Base-by-base conservation (phyloP, 805 yeast genomes). In the Ogataea neopini region DNA sequence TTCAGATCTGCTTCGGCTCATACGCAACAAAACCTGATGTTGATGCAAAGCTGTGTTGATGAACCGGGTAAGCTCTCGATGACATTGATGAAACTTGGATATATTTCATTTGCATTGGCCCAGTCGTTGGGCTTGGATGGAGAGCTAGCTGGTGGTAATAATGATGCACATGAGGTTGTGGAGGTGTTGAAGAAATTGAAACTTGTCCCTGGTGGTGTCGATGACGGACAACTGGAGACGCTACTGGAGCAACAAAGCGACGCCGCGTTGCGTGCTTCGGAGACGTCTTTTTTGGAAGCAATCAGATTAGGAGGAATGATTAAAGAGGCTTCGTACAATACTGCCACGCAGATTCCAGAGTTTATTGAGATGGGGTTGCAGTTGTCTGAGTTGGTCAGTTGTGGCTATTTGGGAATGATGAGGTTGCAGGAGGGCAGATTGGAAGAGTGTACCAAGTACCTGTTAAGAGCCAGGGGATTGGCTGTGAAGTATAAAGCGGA, bases 11-110 rank as follows among this genome's bases (percentile, higher is more conserved):
- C 65, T 2, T 30, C 47, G 7, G 23, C 41, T 15, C 48, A 49
- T 28, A 29, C 50, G 28, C 46, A 44, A 15, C 44, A 52, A 23
- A 52, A 49, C 20, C 22, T 53, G 37, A 23, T 44, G 14, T 40
- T 53, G 40, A 51, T 53, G 54, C 54, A 48, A 32, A 49, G 54
- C 32, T 48, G 49, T 17, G 40, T 45, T 19, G 57, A 53, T 32
- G 53, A 53, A 39, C 54, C 57, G 10, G 57, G 57, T 18, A 53
- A 53, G 43, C 33, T 51, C 13, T 43, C 54, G n/a, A 35, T 53
- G 22, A 45, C 53, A 1, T 43, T 48, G 32, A 49, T 56, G n/a
- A 55, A 55, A 26, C 36, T 51, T 18, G 56, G 56, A 13, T 51
- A 51, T 15, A 47, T 51, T 9, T 42, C 47, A 20, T 54, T 44